A percentile compares a stretch with the other conserved stretches of the same genome.
Conservation (phyloP, 768 basidiomycete species). For the Steccherinum ochraceum region DNA sequence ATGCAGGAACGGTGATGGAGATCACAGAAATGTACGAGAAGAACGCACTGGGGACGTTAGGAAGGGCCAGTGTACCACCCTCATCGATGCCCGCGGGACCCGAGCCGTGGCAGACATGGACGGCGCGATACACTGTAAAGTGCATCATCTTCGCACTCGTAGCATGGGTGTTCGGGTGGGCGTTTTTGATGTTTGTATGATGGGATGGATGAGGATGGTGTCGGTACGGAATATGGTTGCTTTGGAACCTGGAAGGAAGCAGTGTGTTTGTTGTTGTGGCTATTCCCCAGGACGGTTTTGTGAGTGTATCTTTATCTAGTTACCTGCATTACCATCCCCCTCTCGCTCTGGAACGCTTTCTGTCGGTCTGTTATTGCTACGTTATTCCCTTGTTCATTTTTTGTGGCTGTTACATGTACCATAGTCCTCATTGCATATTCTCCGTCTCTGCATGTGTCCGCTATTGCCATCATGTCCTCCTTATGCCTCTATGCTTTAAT, state of each 20-base stretch:
- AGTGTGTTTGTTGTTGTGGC: background rate
- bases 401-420: background rate
- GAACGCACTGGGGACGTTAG: conserved; percentile 1
- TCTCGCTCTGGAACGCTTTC: background rate
- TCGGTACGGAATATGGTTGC: background rate
- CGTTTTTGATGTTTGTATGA: background rate
- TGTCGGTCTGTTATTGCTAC: background rate
- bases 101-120: conserved; percentile 10
- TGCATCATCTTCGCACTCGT: background rate
- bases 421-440: background rate
- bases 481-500: background rate
- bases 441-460: background rate
- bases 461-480: background rate
- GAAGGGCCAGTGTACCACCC: conserved; percentile 11
- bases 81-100: conserved; percentile 5
- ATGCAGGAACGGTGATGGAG: conserved; percentile 22
- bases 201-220: no score
- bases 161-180: background rate
- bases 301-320: background rate
- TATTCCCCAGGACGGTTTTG: background rate
- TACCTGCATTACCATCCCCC: background rate
- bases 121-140: background rate
- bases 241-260: no score
- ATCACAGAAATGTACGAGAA: conserved; percentile 22
- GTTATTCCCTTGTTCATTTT: background rate